These are phyloP conservation scores for Coemansia sp. DNA, from an alignment of 192 early-diverging fungal genomes.

Conservation along the genomic window DNA sequence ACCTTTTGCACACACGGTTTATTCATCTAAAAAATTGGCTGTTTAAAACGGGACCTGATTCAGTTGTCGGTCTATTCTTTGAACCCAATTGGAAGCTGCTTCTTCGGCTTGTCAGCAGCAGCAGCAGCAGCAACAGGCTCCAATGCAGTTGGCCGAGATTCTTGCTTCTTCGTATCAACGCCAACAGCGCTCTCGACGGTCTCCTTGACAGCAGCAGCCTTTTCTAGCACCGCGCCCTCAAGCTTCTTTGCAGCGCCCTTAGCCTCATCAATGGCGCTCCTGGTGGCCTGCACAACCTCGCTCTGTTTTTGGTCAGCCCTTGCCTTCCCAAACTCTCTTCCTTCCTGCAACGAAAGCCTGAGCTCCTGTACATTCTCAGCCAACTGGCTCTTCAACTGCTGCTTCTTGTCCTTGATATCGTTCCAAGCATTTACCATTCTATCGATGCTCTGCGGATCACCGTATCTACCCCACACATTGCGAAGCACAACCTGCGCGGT, in stretches of 20 bases:
- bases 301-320: background rate
- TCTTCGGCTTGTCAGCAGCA: background rate
- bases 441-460: conserved; percentile 38
- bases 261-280: background rate
- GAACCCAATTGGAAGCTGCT: conserved; percentile 39
- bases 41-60: background rate
- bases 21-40: background rate
- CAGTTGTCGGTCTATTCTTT: conserved; percentile 12
- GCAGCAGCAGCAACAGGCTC: background rate
- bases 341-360: conserved; percentile 37
- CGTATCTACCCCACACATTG: conserved; percentile 53
- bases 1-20: too few relatives aligned
- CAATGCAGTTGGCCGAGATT: background rate
- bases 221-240: background rate
- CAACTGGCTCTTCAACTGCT: background rate
- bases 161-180: conserved; percentile 1
- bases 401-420: conserved; percentile 2
- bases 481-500: conserved; percentile 38
- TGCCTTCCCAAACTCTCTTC: conserved; percentile 16
- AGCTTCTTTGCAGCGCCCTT: background rate
- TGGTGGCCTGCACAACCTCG: background rate
- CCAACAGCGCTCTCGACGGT: background rate
- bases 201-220: conserved; percentile 8
- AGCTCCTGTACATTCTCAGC: conserved; percentile 32
- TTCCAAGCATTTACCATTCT: conserved; percentile 5